Evolutionary conservation across 768 basidiomycete species (phyloP), one percentile per base, ranked within the genome.

Genomic region (Lactarius sanguifluus): DNA sequence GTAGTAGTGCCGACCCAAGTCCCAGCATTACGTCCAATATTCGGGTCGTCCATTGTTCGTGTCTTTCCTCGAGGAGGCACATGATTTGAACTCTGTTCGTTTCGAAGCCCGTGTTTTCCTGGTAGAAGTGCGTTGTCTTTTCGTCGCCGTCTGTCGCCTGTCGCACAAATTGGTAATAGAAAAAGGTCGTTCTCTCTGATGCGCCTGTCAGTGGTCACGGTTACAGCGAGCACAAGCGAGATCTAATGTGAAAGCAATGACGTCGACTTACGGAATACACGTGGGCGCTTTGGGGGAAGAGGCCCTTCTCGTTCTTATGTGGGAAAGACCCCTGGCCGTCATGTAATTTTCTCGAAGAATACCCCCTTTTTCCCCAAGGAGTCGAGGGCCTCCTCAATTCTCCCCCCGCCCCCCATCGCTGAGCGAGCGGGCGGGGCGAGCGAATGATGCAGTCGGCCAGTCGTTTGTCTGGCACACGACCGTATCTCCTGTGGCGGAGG

Each of bases 241-340:
- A 60, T 25, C 59, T 30, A 60, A 34, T 1, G 32, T n/a, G 9
- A 5, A 13, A 5, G 32, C 23, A 23, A 25, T 60, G 59, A 60
- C 59, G 59, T 60, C 20, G 59, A n/a, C 5, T 59, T 59, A 59
- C 59, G 43, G 43, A 47, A 60, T 47, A 41, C n/a, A 1, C 59
- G 43, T 23, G 13, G 12, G 36, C 30, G 30, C 43, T 20, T 45
- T 20, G 18, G 45, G 45, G 32, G 43, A 43, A 25, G 10, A 8
- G 10, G 15, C 50, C 50, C 25, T 25, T 52, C 50, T 16, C 25
- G 5, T 25, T 38, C 13, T 38, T 7, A 28, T 30, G 4, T 20
- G 43, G 28, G 12, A 60, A 47, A 8, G 45, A 23, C 59, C 32
- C 28, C 20, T 23, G 30, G 43, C 59, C 59, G 59, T 34, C 43